These are phyloP conservation scores for Akanthomyces muscarius DNA, from an alignment of 2,329 filamentous ascomycete species.

Conservation along the genomic window DNA sequence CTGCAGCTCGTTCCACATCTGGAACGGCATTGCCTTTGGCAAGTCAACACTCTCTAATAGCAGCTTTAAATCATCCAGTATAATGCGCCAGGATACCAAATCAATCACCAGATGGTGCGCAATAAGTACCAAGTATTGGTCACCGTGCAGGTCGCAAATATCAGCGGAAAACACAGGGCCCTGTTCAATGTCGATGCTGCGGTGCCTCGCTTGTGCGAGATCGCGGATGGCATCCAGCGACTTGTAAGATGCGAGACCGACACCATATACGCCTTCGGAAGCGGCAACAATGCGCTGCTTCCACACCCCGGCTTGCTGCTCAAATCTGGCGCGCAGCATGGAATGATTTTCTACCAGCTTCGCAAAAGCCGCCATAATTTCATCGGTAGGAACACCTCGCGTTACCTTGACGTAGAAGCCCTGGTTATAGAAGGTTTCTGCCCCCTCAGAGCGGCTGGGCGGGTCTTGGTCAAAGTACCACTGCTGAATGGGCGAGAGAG, in stretches of 20 bases:
- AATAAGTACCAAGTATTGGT: conserved; percentile 17
- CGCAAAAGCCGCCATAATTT: not conserved
- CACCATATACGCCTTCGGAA: not conserved
- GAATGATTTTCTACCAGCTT: not conserved
- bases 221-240: not conserved
- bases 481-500: not conserved
- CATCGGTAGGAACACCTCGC: not conserved
- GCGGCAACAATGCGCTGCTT: not conserved
- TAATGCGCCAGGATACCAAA: conserved; percentile 47
- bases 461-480: conserved; percentile 1
- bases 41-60: conserved; percentile 14
- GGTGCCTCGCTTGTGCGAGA: conserved; percentile 15
- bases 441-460: not conserved
- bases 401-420: not conserved
- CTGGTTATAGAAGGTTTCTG: not conserved
- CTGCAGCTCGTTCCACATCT: conserved; percentile 28
- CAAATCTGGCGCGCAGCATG: not conserved
- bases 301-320: not conserved
- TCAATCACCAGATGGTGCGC: conserved; percentile 30
- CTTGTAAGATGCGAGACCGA: not conserved
- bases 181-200: conserved; percentile 16
- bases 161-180: conserved; percentile 24
- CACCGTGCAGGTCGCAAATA: conserved; percentile 18
- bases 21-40: conserved; percentile 27
- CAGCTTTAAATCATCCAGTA: conserved; percentile 21